Evolutionary conservation across 2,329 filamentous ascomycete genomes (phyloP).

Genomic region (Stylonectria norvegica): DNA sequence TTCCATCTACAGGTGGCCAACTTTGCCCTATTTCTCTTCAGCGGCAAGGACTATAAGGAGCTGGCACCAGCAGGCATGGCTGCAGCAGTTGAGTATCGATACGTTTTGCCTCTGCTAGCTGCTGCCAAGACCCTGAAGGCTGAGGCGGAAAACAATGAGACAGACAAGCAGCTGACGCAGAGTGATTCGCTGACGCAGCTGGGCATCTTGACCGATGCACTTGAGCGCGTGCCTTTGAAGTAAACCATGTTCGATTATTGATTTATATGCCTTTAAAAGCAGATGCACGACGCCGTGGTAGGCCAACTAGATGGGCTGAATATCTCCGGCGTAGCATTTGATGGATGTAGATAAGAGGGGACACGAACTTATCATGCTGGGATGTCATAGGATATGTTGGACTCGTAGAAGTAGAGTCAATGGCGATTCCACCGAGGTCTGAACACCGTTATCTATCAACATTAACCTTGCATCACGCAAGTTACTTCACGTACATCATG

Average conservation of each 20-base stretch:
- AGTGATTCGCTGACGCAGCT: conserved; percentile 37
- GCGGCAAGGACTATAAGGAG: conserved; percentile 40
- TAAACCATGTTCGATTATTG: too few species aligned
- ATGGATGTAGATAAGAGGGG: not conserved
- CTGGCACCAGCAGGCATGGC: conserved; percentile 56
- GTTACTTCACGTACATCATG: too few species aligned
- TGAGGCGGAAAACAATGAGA: conserved; percentile 31
- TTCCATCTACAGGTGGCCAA: conserved; percentile 60
- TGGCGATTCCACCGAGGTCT: too few species aligned
- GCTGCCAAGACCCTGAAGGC: conserved; percentile 38
- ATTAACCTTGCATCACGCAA: too few species aligned
- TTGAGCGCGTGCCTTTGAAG: conserved; percentile 41
- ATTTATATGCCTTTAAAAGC: too few species aligned
- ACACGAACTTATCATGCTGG: too few species aligned
- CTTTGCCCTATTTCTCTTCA: conserved; percentile 56
- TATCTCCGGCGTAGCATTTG: too few species aligned
- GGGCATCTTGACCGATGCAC: conserved; percentile 39
- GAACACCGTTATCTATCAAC: too few species aligned
- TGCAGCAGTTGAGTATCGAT: conserved; percentile 56
- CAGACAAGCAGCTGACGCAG: conserved; percentile 29
- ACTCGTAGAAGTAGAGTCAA: too few species aligned
- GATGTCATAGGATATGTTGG: too few species aligned
- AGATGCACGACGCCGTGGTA: too few species aligned
- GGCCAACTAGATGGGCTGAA: too few species aligned
- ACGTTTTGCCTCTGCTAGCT: conserved; percentile 50